phyloP scores from a whole-genome alignment of 1,139 yeast genomes.

The Starmera stellimalicola region DNA sequence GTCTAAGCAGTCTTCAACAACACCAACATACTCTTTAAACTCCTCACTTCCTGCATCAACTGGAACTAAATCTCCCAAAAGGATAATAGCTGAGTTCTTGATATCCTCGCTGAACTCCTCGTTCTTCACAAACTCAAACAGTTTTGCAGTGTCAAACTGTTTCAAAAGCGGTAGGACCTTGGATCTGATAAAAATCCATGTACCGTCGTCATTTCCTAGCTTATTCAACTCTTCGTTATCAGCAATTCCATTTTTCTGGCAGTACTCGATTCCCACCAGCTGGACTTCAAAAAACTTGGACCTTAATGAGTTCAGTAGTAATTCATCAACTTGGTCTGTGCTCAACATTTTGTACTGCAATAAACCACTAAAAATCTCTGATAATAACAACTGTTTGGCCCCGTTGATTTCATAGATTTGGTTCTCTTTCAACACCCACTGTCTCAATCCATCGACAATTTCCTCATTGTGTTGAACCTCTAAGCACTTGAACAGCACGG shows the following conservation, averaged over 20 bases:
- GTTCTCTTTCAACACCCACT: conserved; percentile 22
- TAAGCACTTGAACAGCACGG: conserved; percentile 17
- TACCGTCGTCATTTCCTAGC: conserved; percentile 11
- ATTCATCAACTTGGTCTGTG: conserved; percentile 12
- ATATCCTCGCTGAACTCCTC: conserved; percentile 34
- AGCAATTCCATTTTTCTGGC: conserved; percentile 6
- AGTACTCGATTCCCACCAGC: conserved; percentile 29
- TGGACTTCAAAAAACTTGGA: conserved; percentile 44
- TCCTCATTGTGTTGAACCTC: conserved; percentile 1
- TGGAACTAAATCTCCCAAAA: conserved; percentile 36
- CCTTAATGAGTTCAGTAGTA: conserved; percentile 25
- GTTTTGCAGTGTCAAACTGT: conserved; percentile 9
- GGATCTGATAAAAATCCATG: conserved; percentile 12
- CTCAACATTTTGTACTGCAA: conserved; percentile 3
- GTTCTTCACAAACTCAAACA: conserved; percentile 15
- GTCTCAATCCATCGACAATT: conserved; percentile 14
- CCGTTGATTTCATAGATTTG: conserved; percentile 29
- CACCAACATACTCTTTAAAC: conserved; percentile 23
- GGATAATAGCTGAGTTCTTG: conserved; percentile 37
- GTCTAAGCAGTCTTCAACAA: conserved; percentile 23
- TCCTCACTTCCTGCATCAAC: conserved; percentile 6
- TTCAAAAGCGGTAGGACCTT: conserved; percentile 13
- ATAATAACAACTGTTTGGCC: conserved; percentile 33
- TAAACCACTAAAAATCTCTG: conserved; percentile 24
- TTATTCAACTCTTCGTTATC: conserved; percentile 8